These are phyloP conservation scores for Streptanthus diversifolius DNA, from an alignment of 345 rosid genomes.

Conservation along the genomic window DNA sequence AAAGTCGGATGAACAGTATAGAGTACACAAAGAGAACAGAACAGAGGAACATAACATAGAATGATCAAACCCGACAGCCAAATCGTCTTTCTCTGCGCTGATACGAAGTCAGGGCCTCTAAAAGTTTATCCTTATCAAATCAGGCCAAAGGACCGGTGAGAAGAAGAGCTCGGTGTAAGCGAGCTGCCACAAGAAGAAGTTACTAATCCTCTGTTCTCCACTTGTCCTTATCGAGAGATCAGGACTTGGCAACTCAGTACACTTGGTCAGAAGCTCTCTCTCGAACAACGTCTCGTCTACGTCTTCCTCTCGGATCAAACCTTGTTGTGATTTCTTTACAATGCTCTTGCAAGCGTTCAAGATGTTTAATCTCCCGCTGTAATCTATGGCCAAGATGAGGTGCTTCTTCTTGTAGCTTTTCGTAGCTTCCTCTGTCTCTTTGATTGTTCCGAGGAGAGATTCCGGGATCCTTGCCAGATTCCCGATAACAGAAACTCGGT, in stretches of 20 bases:
- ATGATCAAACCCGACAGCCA: slow-evolving; percentile 36
- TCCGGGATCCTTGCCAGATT: slow-evolving; percentile 47
- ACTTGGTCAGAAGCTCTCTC: slow-evolving; percentile 52
- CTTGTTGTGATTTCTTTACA: slow-evolving; percentile 43
- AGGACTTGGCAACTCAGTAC: slow-evolving; percentile 52
- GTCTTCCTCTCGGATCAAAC: slow-evolving; percentile 43
- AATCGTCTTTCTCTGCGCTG: slow-evolving; percentile 67
- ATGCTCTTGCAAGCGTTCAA: slow-evolving; percentile 56
- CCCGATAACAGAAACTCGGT: slow-evolving; percentile 52
- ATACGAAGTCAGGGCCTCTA: slow-evolving; percentile 49
- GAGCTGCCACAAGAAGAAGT: slow-evolving; percentile 72
- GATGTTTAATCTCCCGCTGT: slow-evolving; percentile 65
- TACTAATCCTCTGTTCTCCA: slow-evolving; percentile 70
- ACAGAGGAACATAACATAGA: neutral
- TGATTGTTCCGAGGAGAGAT: slow-evolving; percentile 37
- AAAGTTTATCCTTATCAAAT: slow-evolving; percentile 45
- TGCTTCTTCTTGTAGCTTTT: slow-evolving; percentile 45
- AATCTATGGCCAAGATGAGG: slow-evolving; percentile 61
- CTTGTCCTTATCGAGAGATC: slow-evolving; percentile 74
- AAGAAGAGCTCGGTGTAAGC: slow-evolving; percentile 78
- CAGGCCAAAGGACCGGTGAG: slow-evolving; percentile 60
- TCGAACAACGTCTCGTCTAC: slow-evolving; percentile 53
- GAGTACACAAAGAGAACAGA: neutral
- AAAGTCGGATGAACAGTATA: neutral
- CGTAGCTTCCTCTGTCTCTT: slow-evolving; percentile 45